A percentile compares a stretch with the other conserved stretches of the same genome.
Evolutionary conservation across 2,329 filamentous ascomycete species (phyloP).

Genomic region (Botrytis sinoallii): DNA sequence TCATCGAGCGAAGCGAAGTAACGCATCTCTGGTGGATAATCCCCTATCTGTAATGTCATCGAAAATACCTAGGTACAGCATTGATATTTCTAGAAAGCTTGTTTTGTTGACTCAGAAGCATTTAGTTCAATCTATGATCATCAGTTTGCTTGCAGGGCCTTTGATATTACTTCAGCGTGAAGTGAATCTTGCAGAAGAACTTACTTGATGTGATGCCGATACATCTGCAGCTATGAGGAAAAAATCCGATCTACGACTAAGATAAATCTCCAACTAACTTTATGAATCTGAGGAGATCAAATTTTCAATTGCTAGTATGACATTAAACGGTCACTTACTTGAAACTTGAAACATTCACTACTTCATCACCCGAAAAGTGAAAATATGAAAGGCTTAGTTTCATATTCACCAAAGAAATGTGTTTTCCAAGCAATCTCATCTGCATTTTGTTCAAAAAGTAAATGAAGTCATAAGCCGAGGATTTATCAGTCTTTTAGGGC

Average conservation of each 20-base stretch:
- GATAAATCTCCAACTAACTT: background rate
- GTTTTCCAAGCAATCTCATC: background rate
- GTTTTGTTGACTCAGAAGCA: rapidly evolving
- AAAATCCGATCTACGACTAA: background rate
- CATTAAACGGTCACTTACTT: background rate
- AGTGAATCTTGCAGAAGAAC: background rate
- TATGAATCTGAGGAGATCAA: background rate
- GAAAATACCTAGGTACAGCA: background rate
- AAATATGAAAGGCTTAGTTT: background rate
- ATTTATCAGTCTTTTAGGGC: background rate
- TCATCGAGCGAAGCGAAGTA: background rate
- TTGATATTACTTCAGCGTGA: background rate
- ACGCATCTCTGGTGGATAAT: background rate
- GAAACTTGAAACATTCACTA: rapidly evolving
- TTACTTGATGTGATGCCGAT: background rate
- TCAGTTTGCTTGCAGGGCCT: background rate
- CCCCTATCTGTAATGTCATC: background rate
- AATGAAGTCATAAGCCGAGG: background rate
- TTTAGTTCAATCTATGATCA: background rate
- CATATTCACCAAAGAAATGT: background rate
- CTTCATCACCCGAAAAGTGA: background rate
- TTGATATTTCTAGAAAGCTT: background rate
- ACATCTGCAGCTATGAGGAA: background rate
- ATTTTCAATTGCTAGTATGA: background rate
- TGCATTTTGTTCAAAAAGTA: background rate